Base-by-base conservation (phyloP, 139 green algal species). In the Spirogloea muscicola region DNA sequence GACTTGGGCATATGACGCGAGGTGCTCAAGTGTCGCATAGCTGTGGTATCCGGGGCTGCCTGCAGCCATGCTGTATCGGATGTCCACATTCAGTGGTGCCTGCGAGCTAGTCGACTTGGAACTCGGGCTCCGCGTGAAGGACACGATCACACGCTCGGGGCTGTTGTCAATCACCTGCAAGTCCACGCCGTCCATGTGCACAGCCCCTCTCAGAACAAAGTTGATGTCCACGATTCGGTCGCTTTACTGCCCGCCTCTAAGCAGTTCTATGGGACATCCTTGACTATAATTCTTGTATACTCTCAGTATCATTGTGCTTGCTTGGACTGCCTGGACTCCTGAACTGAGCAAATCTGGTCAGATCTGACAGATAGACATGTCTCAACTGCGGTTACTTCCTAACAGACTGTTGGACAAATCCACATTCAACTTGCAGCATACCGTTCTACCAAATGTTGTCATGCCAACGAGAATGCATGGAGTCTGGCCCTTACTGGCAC, bases 31-130 rank as follows among this genome's bases (percentile, higher is more conserved):
- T 13, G 29, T 42, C 4, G 39, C 7, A 42, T 74, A 6, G 10
- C 10, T 72, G 21, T 74, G 69, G 21, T 71, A 74, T 4, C 9
- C 16, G 13, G 49, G 6, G 25, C 4, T 25, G 31, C 64, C 64
- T 5, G 5, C 38, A 33, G 48, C 16, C 25, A 74, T 7, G 42
- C n/a, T 69, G 51, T 74, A 74, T 4, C 64, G 64, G 5, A 74
- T 13, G 49, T 74, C 64, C 13, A 74, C 39, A 27, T 74, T 3
- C 4, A 74, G 40, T 51, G 64, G 64, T 5, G 46, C 33, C 6
- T 29, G 5, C 13, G 10, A 42, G 42, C 10, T 13, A 10, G 9
- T 65, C 3, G 4, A 6, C 25, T 73, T 10, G 4, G 5, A 4
- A 25, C 5, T 74, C 49, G 27, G 41, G n/a, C 27, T 4, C 27